Base-by-base conservation (phyloP, 148 eudicot species). In the Suaeda aralocaspica region DNA sequence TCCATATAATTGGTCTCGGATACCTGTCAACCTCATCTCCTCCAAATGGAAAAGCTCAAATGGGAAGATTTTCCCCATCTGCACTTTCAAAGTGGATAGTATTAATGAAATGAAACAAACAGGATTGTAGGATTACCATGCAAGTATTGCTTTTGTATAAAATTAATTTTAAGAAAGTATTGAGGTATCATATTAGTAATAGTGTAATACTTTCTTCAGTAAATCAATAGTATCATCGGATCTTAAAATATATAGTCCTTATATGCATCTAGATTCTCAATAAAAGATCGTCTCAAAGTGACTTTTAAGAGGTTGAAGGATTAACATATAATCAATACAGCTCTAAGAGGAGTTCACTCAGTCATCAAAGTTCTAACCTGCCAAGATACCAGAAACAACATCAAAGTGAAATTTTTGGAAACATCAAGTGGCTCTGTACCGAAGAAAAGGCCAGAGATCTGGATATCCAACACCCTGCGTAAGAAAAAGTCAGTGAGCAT, bases 11-110 rank as follows among this genome's bases (percentile, higher is more conserved):
- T n/a, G 29, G 18, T 24, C 29, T 29, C 61, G 31, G n/a, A 82
- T 78, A 91, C 97, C 92, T 80, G 98, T 91, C 81, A 64, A 94
- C 98, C 82, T 94, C 98, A 80, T 94, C 98, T 61, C 98, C 98
- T 34, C 98, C 78, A 94, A 83, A 76, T 94, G 98, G 79, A 94
- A 91, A 72, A 94, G 91, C 82, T 87, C 96, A 77, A 94, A 94
- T 16, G 98, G 98, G 70, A 94, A 94, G 68, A 89, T 83, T 62
- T 82, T 87, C 66, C 84, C 77, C 85, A 94, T 89, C 98, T 94
- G 89, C 82, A 78, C 12, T 42, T 46, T 26, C 1, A 39, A 6
- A 44, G 45, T 2, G 57, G 24, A 46, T 42, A 25, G 9, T 53
- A n/a, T 66, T 9, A 8, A 21, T n/a, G 29, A 55, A 66, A 2